Evolutionary conservation across 108 stramenopile species (phyloP).

Genomic region (Fragilariopsis cylindrus): DNA sequence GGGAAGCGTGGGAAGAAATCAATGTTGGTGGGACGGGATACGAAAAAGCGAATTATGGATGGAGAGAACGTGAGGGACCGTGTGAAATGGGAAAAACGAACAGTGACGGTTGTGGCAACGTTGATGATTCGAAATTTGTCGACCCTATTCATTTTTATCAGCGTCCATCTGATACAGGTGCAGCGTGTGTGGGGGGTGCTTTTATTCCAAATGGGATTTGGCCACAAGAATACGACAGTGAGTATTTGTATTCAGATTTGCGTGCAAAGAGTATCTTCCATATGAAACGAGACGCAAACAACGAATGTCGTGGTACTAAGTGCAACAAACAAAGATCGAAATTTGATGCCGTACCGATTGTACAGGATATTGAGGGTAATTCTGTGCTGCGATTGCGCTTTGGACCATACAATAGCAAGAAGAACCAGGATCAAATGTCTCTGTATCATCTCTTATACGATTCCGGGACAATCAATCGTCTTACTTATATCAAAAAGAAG

Average conservation of each 20-base stretch:
- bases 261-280: background rate
- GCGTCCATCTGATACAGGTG: slow-evolving; percentile 17
- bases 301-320: slow-evolving; percentile 5
- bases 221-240: slow-evolving; percentile 27
- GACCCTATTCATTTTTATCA: slow-evolving; percentile 33
- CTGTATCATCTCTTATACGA: slow-evolving; percentile 11
- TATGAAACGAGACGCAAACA: slow-evolving; percentile 11
- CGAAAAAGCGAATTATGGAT: slow-evolving; percentile 35
- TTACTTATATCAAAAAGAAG: slow-evolving; percentile 14
- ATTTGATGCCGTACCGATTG: background rate
- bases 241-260: slow-evolving; percentile 32
- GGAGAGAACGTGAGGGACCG: slow-evolving; percentile 32
- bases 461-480: slow-evolving; percentile 25
- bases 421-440: slow-evolving; percentile 22
- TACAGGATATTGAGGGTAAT: background rate
- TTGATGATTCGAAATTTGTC: background rate
- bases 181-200: slow-evolving; percentile 20
- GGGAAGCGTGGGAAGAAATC: slow-evolving; percentile 33
- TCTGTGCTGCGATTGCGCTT: slow-evolving; percentile 25
- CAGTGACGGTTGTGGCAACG: slow-evolving; percentile 9
- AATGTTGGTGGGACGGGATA: slow-evolving; percentile 20
- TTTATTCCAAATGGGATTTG: slow-evolving; percentile 32
- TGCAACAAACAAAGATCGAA: slow-evolving; percentile 17
- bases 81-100: slow-evolving; percentile 14
- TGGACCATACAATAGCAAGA: slow-evolving; percentile 25